Percentiles rank a stretch among this genome's conserved stretches.
phyloP scores from a whole-genome alignment of 2,329 filamentous ascomycete genomes.

The Colletotrichum endophyticum region DNA sequence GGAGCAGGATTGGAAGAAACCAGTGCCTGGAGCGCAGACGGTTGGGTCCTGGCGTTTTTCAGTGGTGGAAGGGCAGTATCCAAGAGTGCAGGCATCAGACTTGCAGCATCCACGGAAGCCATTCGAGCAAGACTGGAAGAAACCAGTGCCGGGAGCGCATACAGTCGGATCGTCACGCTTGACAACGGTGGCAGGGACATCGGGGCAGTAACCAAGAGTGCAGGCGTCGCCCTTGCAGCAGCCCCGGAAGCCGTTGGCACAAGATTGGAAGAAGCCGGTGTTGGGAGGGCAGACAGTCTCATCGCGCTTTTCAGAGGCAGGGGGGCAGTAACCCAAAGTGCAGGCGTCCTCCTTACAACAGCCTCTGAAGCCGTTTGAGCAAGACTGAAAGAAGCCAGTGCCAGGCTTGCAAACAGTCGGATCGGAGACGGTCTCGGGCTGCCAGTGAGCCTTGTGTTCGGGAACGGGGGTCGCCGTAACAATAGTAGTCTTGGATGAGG shows the following conservation, averaged over 20 bases:
- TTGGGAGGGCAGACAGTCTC: slow-evolving; percentile 7
- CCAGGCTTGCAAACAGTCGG: neutral
- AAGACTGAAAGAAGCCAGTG: slow-evolving; percentile 14
- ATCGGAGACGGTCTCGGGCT: neutral
- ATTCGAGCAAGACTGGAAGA: slow-evolving; percentile 8
- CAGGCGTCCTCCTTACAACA: slow-evolving; percentile 12
- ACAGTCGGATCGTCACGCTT: neutral
- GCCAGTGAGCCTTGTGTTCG: neutral
- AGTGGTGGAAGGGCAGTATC: neutral
- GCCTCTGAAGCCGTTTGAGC: slow-evolving; percentile 3
- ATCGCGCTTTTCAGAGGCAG: neutral
- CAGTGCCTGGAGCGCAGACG: neutral
- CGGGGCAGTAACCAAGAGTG: neutral
- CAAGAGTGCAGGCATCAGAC: slow-evolving; percentile 7
- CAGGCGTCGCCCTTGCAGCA: slow-evolving; percentile 16
- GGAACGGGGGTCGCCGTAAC: neutral
- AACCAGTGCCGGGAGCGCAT: neutral
- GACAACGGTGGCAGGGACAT: neutral
- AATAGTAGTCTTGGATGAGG: neutral
- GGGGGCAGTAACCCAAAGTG: neutral
- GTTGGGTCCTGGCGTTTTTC: neutral
- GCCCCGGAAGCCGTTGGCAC: slow-evolving; percentile 13
- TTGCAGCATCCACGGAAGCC: slow-evolving; percentile 12
- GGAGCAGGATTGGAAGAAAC: slow-evolving; percentile 7
- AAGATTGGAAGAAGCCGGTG: slow-evolving; percentile 14